Base-by-base conservation (phyloP, 345 rosid species). In the Salix purpurea region DNA sequence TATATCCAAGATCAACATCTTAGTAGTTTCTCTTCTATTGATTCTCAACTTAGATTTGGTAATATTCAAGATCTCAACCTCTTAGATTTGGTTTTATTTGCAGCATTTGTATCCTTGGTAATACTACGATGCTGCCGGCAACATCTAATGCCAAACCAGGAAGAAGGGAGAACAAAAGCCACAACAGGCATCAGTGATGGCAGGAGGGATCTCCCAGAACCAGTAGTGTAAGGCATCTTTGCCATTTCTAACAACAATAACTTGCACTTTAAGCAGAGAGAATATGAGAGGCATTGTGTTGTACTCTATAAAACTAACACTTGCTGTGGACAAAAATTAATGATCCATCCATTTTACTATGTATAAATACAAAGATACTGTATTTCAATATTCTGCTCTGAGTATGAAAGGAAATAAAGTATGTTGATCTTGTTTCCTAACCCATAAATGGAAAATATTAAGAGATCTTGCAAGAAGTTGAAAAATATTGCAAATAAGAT, bases 61-160 rank as follows among this genome's bases (percentile, higher is more conserved):
- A 26, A 5, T 36, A 5, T 36, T 0, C 36, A 34, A 34, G 36
- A 34, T 5, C 37, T 5, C 37, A 5, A 5, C 37, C 1, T 36
- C 7, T 5, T 36, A 5, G 37, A 1, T 23, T 15, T 66, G 60
- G 7, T 73, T 26, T 23, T 71, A 39, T 56, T 75, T 85, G 86
- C 94, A 93, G 98, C 89, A 75, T 95, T 95, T 82, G 88, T 95
- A 84, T 80, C 87, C 4, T 69, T 91, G 73, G 99, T 93, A 18
- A 85, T 91, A 36, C 75, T 95, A 79, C 85, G 91, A 39, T 90
- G 86, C 84, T 85, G 74, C 77, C 85, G 90, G 74, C 90, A 89
- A 77, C 89, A 87, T 62, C 76, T 86, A 13, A 72, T n/a, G 71
- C 58, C 83, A 56, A 84, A 77, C 9, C 72, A 76, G 18, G 88